phyloP scores from a whole-genome alignment of 768 basidiomycete genomes.

The Lactifluus volemus region DNA sequence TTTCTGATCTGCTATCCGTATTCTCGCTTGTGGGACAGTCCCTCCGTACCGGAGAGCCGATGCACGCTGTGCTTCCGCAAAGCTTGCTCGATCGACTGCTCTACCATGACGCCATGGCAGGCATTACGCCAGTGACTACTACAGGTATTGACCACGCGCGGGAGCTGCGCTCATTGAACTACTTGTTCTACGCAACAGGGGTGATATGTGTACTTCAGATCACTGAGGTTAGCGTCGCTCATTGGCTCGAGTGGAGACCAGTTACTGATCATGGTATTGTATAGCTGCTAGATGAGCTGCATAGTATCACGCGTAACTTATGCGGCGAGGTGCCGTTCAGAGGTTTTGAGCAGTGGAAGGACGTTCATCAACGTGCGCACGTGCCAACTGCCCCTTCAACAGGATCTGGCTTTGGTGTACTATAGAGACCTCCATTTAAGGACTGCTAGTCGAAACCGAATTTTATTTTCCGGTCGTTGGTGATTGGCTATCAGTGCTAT shows the following conservation, averaged over 20 bases:
- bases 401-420: conserved; percentile 18
- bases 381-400: conserved; percentile 6
- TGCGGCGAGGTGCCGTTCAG: conserved; percentile 20
- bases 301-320: conserved; percentile 15
- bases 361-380: conserved; percentile 16
- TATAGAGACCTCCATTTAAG: neutral
- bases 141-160: neutral
- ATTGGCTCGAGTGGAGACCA: neutral
- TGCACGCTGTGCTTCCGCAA: conserved; percentile 34
- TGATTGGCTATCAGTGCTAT: too few species aligned
- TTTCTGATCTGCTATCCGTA: conserved; percentile 37
- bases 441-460: neutral
- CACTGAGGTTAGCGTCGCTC: conserved; percentile 1
- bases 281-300: conserved; percentile 15
- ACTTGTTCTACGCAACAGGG: conserved; percentile 17
- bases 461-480: neutral
- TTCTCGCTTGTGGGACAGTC: conserved; percentile 31
- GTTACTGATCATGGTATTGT: neutral
- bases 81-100: conserved; percentile 37
- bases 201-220: conserved; percentile 18
- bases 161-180: conserved; percentile 13
- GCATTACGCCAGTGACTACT: neutral
- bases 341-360: conserved; percentile 18
- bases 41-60: conserved; percentile 36
- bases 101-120: conserved; percentile 30